A percentile compares a stretch with the other conserved stretches of the same genome.
Conservation (phyloP, 495 filamentous ascomycete genomes). For the Trichoderma reesei region DNA sequence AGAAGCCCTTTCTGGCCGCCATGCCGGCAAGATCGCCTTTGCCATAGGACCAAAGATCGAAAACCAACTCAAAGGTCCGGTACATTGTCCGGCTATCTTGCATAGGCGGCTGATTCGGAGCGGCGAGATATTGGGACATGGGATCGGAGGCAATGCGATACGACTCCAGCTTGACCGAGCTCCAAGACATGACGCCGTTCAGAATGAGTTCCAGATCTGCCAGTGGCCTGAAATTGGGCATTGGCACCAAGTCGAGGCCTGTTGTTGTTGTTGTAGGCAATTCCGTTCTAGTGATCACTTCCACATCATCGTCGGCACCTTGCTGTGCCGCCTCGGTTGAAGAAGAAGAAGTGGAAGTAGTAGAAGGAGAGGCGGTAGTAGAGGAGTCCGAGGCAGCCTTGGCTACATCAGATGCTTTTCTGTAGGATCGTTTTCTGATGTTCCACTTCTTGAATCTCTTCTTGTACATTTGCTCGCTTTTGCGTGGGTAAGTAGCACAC, state of each 20-base stretch:
- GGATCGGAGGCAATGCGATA: constrained; percentile 9
- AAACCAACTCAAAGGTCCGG: constrained; percentile 10
- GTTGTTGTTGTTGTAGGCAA: not conserved
- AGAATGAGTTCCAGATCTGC: constrained; percentile 8
- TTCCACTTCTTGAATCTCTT: constrained; percentile 12
- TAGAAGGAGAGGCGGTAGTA: not conserved
- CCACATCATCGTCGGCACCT: not conserved
- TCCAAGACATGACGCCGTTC: constrained; percentile 4
- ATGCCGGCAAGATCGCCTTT: constrained; percentile 6
- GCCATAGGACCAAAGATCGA: constrained; percentile 7
- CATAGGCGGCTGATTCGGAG: constrained; percentile 7
- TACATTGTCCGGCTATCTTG: constrained; percentile 12
- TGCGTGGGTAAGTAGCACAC: not conserved
- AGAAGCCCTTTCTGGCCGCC: constrained; percentile 9
- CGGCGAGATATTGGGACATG: constrained; percentile 9
- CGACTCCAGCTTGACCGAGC: constrained; percentile 6
- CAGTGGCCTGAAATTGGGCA: not conserved
- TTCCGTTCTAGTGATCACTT: not conserved
- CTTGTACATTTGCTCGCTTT: constrained; percentile 12
- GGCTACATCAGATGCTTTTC: not conserved
- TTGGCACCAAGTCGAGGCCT: not conserved
- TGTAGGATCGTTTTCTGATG: constrained; percentile 9
- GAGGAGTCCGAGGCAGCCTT: not conserved
- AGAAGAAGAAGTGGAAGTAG: not conserved
- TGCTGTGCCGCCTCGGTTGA: not conserved